Conservation (phyloP, 179 eudicot genomes). For the Gypsophila paniculata region DNA sequence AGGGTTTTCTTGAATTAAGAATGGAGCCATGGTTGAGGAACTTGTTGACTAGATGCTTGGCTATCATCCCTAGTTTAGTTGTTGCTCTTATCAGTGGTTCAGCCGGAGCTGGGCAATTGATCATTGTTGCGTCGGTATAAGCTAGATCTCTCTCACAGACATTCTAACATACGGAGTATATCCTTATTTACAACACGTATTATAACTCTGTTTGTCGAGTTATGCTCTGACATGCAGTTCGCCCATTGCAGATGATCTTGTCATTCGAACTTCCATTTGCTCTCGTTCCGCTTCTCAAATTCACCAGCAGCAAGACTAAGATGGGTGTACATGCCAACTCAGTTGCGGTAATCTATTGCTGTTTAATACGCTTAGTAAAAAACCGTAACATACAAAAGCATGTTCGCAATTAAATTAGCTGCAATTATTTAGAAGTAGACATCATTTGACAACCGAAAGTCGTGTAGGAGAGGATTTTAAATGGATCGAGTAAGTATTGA, state of each 20-base stretch:
- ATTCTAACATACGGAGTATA: neutral
- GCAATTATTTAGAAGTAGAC: neutral
- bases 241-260: constrained; percentile 74
- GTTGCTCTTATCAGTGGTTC: constrained; percentile 92
- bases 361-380: neutral
- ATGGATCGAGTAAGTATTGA: neutral
- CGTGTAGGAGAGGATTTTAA: neutral
- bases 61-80: constrained; percentile 86
- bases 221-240: constrained; percentile 9
- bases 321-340: constrained; percentile 88
- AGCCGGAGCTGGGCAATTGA: constrained; percentile 84
- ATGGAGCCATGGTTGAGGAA: constrained; percentile 88
- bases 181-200: neutral
- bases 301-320: constrained; percentile 94
- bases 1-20: constrained; percentile 90
- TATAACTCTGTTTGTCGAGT: neutral
- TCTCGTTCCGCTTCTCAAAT: constrained; percentile 94
- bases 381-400: neutral
- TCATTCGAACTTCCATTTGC: constrained; percentile 99
- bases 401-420: neutral
- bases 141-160: neutral
- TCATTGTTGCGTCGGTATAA: constrained; percentile 86
- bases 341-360: constrained; percentile 36
- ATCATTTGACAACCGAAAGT: neutral
- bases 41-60: constrained; percentile 82